Evolutionary conservation across 208 protist species (phyloP).

Genomic region (Trypanosoma brucei): DNA sequence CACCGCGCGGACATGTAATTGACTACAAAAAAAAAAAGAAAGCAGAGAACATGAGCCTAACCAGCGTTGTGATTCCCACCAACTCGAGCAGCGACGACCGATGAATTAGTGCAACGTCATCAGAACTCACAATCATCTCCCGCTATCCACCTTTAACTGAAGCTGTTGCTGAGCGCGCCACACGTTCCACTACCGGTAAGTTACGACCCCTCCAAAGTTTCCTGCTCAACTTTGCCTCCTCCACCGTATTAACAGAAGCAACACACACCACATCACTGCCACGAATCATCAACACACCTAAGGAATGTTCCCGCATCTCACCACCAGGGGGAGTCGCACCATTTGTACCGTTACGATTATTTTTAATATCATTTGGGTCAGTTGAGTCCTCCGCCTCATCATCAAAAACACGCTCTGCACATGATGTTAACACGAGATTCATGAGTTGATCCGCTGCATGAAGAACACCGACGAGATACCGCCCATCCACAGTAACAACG

Average conservation of each 20-base stretch:
- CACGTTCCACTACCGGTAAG: constrained; percentile 42
- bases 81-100: too few species aligned
- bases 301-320: constrained; percentile 37
- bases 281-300: constrained; percentile 74
- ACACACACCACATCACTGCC: constrained; percentile 71
- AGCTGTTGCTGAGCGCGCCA: constrained; percentile 4
- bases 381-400: constrained; percentile 16
- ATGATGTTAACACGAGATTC: constrained; percentile 71
- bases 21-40: too few species aligned
- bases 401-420: constrained; percentile 56
- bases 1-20: too few species aligned
- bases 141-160: not conserved
- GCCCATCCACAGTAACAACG: constrained; percentile 74
- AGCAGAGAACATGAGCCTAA: too few species aligned
- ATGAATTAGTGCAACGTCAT: too few species aligned
- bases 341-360: constrained; percentile 3
- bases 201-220: constrained; percentile 43
- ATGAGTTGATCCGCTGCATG: constrained; percentile 78
- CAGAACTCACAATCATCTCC: not conserved
- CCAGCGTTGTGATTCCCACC: too few species aligned
- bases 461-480: constrained; percentile 72
- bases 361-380: constrained; percentile 3
- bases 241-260: constrained; percentile 59
- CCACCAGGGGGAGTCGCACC: not conserved
- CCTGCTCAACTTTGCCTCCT: constrained; percentile 61